Evolutionary conservation across 495 filamentous ascomycete genomes (phyloP).

Genomic region (Cryomyces minteri): DNA sequence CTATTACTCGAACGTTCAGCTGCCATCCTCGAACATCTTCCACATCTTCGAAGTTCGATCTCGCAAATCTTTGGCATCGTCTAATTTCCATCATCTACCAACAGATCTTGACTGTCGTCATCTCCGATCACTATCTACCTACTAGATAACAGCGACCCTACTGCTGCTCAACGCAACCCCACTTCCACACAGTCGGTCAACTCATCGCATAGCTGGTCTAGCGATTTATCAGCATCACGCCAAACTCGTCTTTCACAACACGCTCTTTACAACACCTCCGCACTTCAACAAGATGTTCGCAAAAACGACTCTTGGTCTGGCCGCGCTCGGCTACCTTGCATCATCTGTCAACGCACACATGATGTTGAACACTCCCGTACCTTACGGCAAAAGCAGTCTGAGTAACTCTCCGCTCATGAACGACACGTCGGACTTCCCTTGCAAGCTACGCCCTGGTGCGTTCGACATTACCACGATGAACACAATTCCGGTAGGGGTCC

Average conservation of each 20-base stretch:
- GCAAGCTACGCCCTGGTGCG: slow-evolving; percentile 35
- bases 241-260: background rate
- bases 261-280: slow-evolving; percentile 2
- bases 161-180: too few species aligned
- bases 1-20: too few species aligned
- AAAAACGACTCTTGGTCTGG: slow-evolving; percentile 16
- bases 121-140: too few species aligned
- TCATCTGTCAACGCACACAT: slow-evolving; percentile 44
- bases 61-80: too few species aligned
- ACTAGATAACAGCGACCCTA: too few species aligned
- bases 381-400: slow-evolving; percentile 31
- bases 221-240: slow-evolving; percentile 10
- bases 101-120: too few species aligned
- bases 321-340: slow-evolving; percentile 27
- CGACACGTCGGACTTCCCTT: slow-evolving; percentile 56
- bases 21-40: too few species aligned
- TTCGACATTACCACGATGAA: slow-evolving; percentile 27
- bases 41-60: too few species aligned
- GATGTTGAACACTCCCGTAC: slow-evolving; percentile 45
- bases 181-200: too few species aligned
- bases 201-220: slow-evolving; percentile 10
- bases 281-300: slow-evolving; percentile 13
- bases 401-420: slow-evolving; percentile 41
- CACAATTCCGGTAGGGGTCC: slow-evolving; percentile 32
- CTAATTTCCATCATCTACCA: too few species aligned